phyloP scores from a whole-genome alignment of 192 early-diverging fungal genomes.

The Coemansia sp. region DNA sequence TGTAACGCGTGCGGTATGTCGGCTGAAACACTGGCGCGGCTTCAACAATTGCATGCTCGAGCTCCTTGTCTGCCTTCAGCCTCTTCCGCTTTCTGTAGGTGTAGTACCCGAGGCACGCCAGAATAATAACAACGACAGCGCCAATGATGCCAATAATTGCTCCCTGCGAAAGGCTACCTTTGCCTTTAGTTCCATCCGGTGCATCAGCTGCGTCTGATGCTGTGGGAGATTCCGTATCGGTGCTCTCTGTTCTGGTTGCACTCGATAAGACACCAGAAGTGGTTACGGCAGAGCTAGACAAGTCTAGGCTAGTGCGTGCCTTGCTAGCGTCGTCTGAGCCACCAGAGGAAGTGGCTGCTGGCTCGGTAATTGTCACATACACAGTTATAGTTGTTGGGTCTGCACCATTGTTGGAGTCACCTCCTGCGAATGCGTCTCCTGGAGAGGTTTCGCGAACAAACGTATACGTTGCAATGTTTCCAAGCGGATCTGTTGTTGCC shows the following conservation, averaged over 20 bases:
- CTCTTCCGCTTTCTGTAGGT: slow-evolving; percentile 9
- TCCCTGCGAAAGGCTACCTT: slow-evolving; percentile 1
- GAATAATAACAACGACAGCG: not conserved
- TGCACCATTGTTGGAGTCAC: no score
- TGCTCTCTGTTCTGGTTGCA: not conserved
- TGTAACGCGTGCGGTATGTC: not conserved
- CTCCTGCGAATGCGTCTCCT: no score
- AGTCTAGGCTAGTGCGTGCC: not conserved
- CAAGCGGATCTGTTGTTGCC: slow-evolving; percentile 1
- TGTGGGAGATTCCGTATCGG: not conserved
- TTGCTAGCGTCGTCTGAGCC: not conserved
- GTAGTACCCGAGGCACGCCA: slow-evolving; percentile 11
- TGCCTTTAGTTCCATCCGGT: not conserved
- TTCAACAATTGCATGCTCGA: not conserved
- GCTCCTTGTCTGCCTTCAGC: not conserved
- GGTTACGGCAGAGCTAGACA: not conserved
- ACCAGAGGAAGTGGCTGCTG: not conserved
- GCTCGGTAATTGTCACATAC: not conserved
- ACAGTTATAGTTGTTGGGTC: not conserved
- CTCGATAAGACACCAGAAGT: not conserved
- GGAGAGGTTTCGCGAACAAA: not conserved
- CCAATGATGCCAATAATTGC: slow-evolving; percentile 4
- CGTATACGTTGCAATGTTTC: not conserved
- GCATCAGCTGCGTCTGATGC: not conserved
- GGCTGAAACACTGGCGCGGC: not conserved